phyloP scores from a whole-genome alignment of 2,329 filamentous ascomycete genomes.

The Proliferodiscus dingleyae region DNA sequence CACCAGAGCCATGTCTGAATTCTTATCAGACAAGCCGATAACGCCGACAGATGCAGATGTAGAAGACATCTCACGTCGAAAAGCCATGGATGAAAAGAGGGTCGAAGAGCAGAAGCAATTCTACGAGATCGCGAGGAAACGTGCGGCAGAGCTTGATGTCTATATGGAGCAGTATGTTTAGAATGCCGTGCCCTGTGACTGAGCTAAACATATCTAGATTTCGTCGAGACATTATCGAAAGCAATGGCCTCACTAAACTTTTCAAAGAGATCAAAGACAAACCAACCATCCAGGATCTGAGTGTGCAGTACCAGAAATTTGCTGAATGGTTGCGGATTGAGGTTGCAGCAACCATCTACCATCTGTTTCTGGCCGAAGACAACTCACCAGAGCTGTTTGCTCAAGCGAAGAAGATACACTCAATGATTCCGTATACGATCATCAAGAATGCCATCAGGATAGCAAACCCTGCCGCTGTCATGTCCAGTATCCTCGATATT shows the following conservation, averaged over 20 bases:
- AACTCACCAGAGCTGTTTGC: constrained; percentile 96
- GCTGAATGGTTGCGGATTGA: constrained; percentile 98
- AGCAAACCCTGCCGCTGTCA: constrained; percentile 92
- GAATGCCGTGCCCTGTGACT: not conserved
- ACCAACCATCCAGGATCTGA: constrained; percentile 78
- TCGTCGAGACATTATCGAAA: constrained; percentile 61
- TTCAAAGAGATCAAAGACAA: constrained; percentile 93
- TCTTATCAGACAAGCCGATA: constrained; percentile 69
- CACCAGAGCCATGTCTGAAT: constrained; percentile 79
- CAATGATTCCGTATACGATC: constrained; percentile 84
- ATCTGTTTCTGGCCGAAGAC: constrained; percentile 94
- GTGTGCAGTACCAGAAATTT: constrained; percentile 95
- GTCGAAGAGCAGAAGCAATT: constrained; percentile 91
- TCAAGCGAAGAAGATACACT: constrained; percentile 90
- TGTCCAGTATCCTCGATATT: constrained; percentile 90
- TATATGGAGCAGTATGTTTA: constrained; percentile 86
- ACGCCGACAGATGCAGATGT: constrained; percentile 76
- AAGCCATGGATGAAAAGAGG: constrained; percentile 78
- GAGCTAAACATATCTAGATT: constrained; percentile 41
- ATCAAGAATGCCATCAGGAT: constrained; percentile 97
- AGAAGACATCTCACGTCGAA: constrained; percentile 73
- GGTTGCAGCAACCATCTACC: constrained; percentile 92
- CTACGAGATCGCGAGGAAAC: constrained; percentile 88
- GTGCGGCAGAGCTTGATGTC: constrained; percentile 88
- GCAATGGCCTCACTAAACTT: constrained; percentile 82